Evolutionary conservation across 2,329 filamentous ascomycete species (phyloP), one percentile per base, ranked within the genome.

Genomic region (Didymella exigua): DNA sequence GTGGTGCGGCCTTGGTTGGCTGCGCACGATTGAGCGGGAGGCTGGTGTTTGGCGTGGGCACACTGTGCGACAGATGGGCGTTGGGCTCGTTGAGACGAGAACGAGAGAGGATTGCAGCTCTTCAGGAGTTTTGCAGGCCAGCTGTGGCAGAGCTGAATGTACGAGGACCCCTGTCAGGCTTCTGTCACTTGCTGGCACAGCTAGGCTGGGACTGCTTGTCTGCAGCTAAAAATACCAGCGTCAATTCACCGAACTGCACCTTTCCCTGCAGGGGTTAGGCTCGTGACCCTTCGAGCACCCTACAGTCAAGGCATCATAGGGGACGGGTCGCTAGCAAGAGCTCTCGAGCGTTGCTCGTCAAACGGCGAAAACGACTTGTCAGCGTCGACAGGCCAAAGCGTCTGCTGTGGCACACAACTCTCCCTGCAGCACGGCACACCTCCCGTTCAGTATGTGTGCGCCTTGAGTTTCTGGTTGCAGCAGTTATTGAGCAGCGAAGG

Each of bases 161-260:
- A 57, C 57, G 45, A 60, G 52, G 54, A 59, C 51, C 48, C 50
- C 55, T 61, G 46, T 52, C 51, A 41, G 29, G 51, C 51, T 50
- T 58, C 49, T 58, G 54, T 55, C 47, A 57, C 52, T 55, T 55
- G 52, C 41, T 60, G 54, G 53, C 54, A 57, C 40, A 38, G 45
- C 51, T 44, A 49, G 42, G 37, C 44, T 46, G 47, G 55, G 50
- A 47, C 50, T 54, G 48, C 53, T 37, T 52, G 57, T 41, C 58
- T 56, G 56, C 59, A 51, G 49, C 58, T 62, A 63, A 61, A 66
- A 61, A 62, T 61, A 65, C 47, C 54, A 54, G 43, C 51, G 42
- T 54, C 47, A 54, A 59, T 54, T 59, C 58, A 60, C 53, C 46
- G 41, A 49, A 23, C 58, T 40, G 53, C 58, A 42, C 54, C 44